A percentile compares a stretch with the other conserved stretches of the same genome.
Evolutionary conservation across 2,329 filamentous ascomycete species (phyloP).

Genomic region (Colletotrichum tofieldiae): DNA sequence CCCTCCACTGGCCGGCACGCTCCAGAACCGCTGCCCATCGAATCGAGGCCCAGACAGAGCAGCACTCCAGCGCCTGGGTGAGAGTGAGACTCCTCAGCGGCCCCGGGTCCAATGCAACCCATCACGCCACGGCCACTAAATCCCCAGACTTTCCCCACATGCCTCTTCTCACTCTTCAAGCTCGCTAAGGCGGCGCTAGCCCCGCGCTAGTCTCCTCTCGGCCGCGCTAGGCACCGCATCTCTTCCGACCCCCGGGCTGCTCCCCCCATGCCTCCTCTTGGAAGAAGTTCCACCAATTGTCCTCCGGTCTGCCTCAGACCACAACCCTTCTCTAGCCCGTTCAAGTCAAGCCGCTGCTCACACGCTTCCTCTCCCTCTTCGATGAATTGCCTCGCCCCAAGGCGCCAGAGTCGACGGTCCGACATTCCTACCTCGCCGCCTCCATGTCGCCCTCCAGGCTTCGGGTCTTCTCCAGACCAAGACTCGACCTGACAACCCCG

Average conservation of each 20-base stretch:
- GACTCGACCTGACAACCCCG: not conserved
- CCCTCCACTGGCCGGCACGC: not conserved
- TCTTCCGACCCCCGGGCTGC: slow-evolving; percentile 27
- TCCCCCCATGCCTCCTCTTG: not conserved
- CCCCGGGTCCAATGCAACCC: slow-evolving; percentile 27
- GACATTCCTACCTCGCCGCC: slow-evolving; percentile 32
- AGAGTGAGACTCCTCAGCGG: not conserved
- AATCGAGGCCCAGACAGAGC: not conserved
- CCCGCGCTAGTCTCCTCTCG: not conserved
- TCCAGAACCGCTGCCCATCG: not conserved
- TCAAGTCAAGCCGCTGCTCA: slow-evolving; percentile 17
- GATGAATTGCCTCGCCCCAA: not conserved
- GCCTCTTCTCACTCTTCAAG: not conserved
- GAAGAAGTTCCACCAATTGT: slow-evolving; percentile 42
- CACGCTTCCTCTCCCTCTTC: not conserved
- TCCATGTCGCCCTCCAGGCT: not conserved
- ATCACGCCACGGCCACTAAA: slow-evolving; percentile 43
- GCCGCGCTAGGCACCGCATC: not conserved
- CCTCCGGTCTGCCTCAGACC: not conserved
- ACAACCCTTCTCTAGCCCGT: slow-evolving; percentile 11
- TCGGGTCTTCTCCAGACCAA: not conserved
- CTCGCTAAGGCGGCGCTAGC: slow-evolving; percentile 14
- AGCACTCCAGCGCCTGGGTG: not conserved
- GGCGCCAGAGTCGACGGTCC: slow-evolving; percentile 38
- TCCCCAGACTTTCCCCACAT: slow-evolving; percentile 42